Percentiles rank a stretch among this genome's conserved stretches.
phyloP scores from a whole-genome alignment of 805 yeast species.

The Nakazawaea peltata region DNA sequence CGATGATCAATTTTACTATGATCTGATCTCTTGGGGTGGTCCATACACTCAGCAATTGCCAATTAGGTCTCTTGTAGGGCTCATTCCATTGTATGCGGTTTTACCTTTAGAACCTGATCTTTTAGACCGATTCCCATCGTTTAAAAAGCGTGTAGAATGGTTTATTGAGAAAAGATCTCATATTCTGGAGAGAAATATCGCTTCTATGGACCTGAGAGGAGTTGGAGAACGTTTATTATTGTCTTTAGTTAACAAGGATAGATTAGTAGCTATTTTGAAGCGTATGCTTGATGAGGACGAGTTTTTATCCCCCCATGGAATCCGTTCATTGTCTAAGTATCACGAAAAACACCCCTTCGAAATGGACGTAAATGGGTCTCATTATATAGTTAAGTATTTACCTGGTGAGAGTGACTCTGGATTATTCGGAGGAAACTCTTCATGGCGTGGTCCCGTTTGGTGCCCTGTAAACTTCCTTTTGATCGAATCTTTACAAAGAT shows the following conservation, averaged over 20 bases:
- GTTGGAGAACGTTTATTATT: constrained; percentile 74
- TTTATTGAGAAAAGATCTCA: constrained; percentile 61
- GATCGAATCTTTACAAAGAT: constrained; percentile 81
- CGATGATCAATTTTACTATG: constrained; percentile 81
- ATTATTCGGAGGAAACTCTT: constrained; percentile 92
- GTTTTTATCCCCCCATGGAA: constrained; percentile 77
- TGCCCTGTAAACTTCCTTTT: constrained; percentile 84
- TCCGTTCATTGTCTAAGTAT: constrained; percentile 79
- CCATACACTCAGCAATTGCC: constrained; percentile 60
- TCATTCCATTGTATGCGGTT: constrained; percentile 86
- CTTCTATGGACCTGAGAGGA: constrained; percentile 73
- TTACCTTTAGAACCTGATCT: constrained; percentile 82
- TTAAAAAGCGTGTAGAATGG: constrained; percentile 80
- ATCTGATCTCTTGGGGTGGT: constrained; percentile 81
- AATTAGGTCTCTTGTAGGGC: constrained; percentile 83
- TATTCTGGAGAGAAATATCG: constrained; percentile 75
- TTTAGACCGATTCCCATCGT: constrained; percentile 69
- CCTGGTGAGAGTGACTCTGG: constrained; percentile 91
- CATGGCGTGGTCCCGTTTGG: constrained; percentile 98
- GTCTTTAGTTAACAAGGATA: constrained; percentile 73
- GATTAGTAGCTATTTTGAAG: constrained; percentile 65
- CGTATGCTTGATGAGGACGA: constrained; percentile 83
- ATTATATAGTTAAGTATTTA: constrained; percentile 63
- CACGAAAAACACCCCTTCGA: constrained; percentile 80
- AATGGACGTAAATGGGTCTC: constrained; percentile 74